A percentile compares a stretch with the other conserved stretches of the same genome.
Evolutionary conservation across 2,329 filamentous ascomycete species (phyloP).

Genomic region (Colletotrichum abscissum): DNA sequence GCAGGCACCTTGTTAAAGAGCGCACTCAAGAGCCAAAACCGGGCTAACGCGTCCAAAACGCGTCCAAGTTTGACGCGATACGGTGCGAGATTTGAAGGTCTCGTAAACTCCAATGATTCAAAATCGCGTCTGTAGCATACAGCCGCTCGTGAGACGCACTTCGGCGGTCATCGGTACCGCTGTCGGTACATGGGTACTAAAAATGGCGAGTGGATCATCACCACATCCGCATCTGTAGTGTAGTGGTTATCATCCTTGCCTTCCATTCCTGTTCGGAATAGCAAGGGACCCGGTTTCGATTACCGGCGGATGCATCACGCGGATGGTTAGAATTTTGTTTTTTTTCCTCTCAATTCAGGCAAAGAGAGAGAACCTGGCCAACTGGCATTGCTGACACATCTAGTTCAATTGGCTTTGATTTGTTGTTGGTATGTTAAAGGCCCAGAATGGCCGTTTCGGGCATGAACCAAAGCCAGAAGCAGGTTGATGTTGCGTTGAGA

Average conservation of each 20-base stretch:
- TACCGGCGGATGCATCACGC: not conserved
- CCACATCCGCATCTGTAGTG: not conserved
- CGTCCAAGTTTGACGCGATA: not conserved
- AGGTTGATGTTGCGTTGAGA: no score
- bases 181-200: not conserved
- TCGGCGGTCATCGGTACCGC: fast-evolving
- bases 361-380: not conserved
- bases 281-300: not conserved
- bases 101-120: not conserved
- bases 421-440: no score
- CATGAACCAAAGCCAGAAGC: no score
- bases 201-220: not conserved
- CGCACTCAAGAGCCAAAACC: not conserved
- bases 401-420: no score
- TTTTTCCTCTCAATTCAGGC: not conserved
- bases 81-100: not conserved
- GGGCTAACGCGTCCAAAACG: not conserved
- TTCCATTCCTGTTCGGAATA: not conserved
- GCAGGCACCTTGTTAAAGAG: not conserved
- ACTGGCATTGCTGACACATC: no score
- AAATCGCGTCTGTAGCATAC: not conserved
- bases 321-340: not conserved
- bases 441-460: no score
- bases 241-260: not conserved
- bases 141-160: not conserved